A percentile compares a stretch with the other conserved stretches of the same genome.
phyloP scores from a whole-genome alignment of 1,284 basidiomycete species.

The Fomitiporia mediterranea region DNA sequence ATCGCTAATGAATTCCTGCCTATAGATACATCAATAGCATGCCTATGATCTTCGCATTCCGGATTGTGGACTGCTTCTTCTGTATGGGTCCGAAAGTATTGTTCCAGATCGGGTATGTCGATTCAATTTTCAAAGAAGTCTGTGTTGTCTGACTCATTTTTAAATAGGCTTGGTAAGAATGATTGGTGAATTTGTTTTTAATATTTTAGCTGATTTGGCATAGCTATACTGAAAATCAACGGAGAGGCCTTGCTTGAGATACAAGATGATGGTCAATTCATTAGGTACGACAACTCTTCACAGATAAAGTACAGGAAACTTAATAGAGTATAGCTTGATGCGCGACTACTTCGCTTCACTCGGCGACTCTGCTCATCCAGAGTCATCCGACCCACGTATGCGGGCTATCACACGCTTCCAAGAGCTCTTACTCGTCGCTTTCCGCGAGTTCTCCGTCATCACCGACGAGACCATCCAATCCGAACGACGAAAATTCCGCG shows the following conservation, averaged over 20 bases:
- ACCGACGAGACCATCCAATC: conserved; percentile 92
- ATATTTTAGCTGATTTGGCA: conserved; percentile 1
- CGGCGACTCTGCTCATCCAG: conserved; percentile 92
- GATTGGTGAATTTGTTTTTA: not conserved
- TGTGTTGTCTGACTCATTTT: conserved; percentile 1
- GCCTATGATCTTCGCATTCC: conserved; percentile 98
- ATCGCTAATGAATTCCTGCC: not conserved
- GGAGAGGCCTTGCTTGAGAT: conserved; percentile 92
- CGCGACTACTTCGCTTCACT: conserved; percentile 91
- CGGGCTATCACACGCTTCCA: conserved; percentile 98
- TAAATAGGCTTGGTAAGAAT: conserved; percentile 23
- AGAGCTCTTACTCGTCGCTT: conserved; percentile 92
- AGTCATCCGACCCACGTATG: conserved; percentile 83
- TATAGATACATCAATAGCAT: conserved; percentile 94
- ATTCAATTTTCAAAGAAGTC: conserved; percentile 6
- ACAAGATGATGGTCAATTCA: conserved; percentile 96
- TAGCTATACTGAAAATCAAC: conserved; percentile 97
- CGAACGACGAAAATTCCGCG: conserved; percentile 84
- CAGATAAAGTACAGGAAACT: conserved; percentile 2
- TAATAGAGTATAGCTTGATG: conserved; percentile 62
- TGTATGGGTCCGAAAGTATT: conserved; percentile 98
- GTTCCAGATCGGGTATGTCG: conserved; percentile 89
- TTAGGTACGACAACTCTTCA: conserved; percentile 57
- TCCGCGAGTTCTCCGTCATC: conserved; percentile 96
- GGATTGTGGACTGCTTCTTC: conserved; percentile 98